Evolutionary conservation across 176 grass and related monocot species (phyloP).

Genomic region (Juncus effusus): DNA sequence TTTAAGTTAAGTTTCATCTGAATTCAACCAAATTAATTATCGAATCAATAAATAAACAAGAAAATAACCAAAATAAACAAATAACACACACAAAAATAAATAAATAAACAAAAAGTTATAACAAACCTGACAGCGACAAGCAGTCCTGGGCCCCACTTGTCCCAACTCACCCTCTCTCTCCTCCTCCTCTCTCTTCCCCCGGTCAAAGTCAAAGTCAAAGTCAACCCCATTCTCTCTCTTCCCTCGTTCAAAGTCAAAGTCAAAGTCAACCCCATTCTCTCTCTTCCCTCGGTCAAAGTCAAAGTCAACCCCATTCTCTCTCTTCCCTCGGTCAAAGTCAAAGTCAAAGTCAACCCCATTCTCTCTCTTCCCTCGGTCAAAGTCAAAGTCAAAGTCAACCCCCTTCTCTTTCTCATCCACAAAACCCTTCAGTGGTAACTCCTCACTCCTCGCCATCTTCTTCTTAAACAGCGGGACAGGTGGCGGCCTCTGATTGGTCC

Average conservation of each 20-base stretch:
- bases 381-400: slow-evolving; percentile 22
- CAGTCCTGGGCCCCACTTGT: slow-evolving; percentile 59
- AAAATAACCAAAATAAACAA: not conserved
- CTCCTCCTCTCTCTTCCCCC: slow-evolving; percentile 38
- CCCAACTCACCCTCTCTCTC: slow-evolving; percentile 55
- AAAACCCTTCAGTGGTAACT: slow-evolving; percentile 63
- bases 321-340: slow-evolving; percentile 8
- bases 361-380: slow-evolving; percentile 28
- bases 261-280: slow-evolving; percentile 30
- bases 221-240: slow-evolving; percentile 12
- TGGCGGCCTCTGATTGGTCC: slow-evolving; percentile 29
- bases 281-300: slow-evolving; percentile 12
- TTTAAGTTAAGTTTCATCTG: not conserved
- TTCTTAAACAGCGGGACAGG: slow-evolving; percentile 21
- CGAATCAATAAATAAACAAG: not conserved
- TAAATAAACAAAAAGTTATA: slow-evolving; percentile 5
- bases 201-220: too few species aligned
- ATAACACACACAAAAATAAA: not conserved
- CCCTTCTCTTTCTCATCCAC: slow-evolving; percentile 42
- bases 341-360: not conserved
- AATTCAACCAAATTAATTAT: not conserved
- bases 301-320: not conserved
- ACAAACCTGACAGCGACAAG: slow-evolving; percentile 68
- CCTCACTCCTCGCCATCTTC: slow-evolving; percentile 35
- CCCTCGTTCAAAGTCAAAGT: slow-evolving; percentile 24